phyloP scores from a whole-genome alignment of 495 filamentous ascomycete genomes.

The Neurospora sp. region DNA sequence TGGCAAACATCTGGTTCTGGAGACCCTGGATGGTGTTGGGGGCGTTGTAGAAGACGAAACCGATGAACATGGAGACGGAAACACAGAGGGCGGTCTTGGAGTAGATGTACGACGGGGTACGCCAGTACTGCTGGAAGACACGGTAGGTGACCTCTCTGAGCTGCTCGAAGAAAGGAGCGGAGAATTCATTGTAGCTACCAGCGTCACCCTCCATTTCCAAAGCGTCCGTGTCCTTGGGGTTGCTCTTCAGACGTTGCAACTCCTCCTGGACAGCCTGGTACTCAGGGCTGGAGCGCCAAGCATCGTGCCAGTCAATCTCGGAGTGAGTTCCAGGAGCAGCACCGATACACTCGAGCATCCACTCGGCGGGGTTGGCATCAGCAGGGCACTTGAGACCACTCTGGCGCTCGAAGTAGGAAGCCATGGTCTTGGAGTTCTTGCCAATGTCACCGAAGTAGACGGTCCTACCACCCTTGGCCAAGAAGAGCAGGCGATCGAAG shows the following conservation, averaged over 20 bases:
- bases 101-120: slow-evolving; percentile 78
- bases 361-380: slow-evolving; percentile 86
- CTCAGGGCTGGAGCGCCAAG: slow-evolving; percentile 72
- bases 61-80: slow-evolving; percentile 64
- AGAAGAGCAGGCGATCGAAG: slow-evolving; percentile 81
- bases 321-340: slow-evolving; percentile 73
- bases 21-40: slow-evolving; percentile 63
- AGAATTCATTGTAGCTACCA: slow-evolving; percentile 42
- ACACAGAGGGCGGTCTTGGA: slow-evolving; percentile 52
- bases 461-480: slow-evolving; percentile 68
- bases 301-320: slow-evolving; percentile 70
- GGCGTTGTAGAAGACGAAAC: slow-evolving; percentile 76
- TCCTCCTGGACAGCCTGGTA: slow-evolving; percentile 55
- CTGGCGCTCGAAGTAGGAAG: slow-evolving; percentile 72
- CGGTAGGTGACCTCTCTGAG: slow-evolving; percentile 45
- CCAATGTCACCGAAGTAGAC: slow-evolving; percentile 92
- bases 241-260: slow-evolving; percentile 56
- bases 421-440: slow-evolving; percentile 60
- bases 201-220: slow-evolving; percentile 21
- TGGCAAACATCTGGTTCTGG: slow-evolving; percentile 78
- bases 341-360: slow-evolving; percentile 92
- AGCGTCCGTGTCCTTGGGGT: slow-evolving; percentile 38
- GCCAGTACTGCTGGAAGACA: slow-evolving; percentile 85
- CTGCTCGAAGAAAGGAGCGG: slow-evolving; percentile 45
- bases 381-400: slow-evolving; percentile 61